These are phyloP conservation scores for Ophiostoma novo-ulmi DNA, from an alignment of 2,329 filamentous ascomycete genomes.

Conservation along the genomic window DNA sequence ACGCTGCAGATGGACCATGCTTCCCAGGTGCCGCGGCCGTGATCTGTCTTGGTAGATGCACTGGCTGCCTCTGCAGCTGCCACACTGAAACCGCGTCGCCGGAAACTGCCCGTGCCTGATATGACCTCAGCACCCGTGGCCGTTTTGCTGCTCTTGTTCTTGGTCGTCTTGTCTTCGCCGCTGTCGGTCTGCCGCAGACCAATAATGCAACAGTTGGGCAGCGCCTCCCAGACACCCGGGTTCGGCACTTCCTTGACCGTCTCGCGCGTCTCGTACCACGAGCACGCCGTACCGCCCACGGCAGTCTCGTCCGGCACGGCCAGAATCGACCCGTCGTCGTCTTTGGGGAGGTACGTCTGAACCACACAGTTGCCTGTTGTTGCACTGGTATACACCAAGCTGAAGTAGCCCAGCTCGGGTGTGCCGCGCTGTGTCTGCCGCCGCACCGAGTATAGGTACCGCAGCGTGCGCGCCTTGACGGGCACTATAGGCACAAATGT, in stretches of 20 bases:
- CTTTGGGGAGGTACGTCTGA: slow-evolving; percentile 56
- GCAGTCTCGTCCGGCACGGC: slow-evolving; percentile 30
- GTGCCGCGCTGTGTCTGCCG: slow-evolving; percentile 50
- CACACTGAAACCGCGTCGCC: not conserved
- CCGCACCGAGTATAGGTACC: slow-evolving; percentile 52
- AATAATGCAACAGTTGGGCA: slow-evolving; percentile 56
- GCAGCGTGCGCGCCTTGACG: slow-evolving; percentile 56
- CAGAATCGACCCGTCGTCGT: slow-evolving; percentile 31
- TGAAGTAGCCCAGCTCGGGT: slow-evolving; percentile 48
- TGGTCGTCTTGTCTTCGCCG: not conserved
- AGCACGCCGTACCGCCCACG: slow-evolving; percentile 42
- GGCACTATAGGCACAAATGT: slow-evolving; percentile 52
- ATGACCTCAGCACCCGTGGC: slow-evolving; percentile 19
- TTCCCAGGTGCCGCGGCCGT: slow-evolving; percentile 41
- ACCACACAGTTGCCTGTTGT: slow-evolving; percentile 59
- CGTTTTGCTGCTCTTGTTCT: slow-evolving; percentile 25
- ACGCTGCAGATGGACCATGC: slow-evolving; percentile 50
- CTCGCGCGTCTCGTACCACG: slow-evolving; percentile 50
- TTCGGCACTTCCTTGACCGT: slow-evolving; percentile 51
- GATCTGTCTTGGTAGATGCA: not conserved
- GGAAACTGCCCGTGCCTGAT: not conserved
- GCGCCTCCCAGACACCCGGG: slow-evolving; percentile 60
- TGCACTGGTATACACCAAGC: slow-evolving; percentile 56
- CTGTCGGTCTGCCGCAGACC: slow-evolving; percentile 47
- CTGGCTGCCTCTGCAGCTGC: not conserved